Conservation (phyloP, 2,329 filamentous ascomycete species). For the Aspergillus sp. region DNA sequence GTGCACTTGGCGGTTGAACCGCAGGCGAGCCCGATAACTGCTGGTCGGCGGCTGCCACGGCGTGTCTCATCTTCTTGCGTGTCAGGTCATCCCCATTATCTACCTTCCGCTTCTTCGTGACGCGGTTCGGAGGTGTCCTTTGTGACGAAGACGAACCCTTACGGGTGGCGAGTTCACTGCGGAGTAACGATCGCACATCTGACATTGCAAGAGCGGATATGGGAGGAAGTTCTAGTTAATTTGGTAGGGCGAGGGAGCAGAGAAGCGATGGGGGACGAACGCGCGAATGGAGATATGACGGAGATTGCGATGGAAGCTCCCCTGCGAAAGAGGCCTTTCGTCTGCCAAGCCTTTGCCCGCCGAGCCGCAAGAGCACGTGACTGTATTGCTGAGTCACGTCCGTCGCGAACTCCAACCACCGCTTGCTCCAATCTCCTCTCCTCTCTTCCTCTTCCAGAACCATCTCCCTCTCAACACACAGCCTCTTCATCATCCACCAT, state of each 20-base stretch:
- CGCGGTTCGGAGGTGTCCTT: slow-evolving; percentile 30
- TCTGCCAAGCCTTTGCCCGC: slow-evolving; percentile 20
- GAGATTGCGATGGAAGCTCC: slow-evolving; percentile 15
- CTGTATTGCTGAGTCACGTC: slow-evolving; percentile 18
- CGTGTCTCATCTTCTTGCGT: slow-evolving; percentile 45
- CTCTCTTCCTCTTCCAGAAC: slow-evolving; percentile 9
- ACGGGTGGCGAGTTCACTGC: slow-evolving; percentile 72
- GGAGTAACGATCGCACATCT: slow-evolving; percentile 76
- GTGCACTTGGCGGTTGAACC: slow-evolving; percentile 21
- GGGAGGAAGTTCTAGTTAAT: background rate
- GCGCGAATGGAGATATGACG: slow-evolving; percentile 1
- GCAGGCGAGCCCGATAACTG: slow-evolving; percentile 32
- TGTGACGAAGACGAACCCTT: slow-evolving; percentile 62
- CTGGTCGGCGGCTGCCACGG: slow-evolving; percentile 29
- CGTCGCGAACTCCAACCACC: slow-evolving; percentile 4
- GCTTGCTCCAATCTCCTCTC: background rate
- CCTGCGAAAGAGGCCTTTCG: slow-evolving; percentile 12
- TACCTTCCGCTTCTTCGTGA: slow-evolving; percentile 57
- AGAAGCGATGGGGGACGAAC: background rate
- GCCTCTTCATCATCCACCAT: background rate
- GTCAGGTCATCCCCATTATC: slow-evolving; percentile 39
- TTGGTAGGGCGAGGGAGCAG: background rate
- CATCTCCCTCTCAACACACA: slow-evolving; percentile 6
- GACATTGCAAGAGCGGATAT: slow-evolving; percentile 54
- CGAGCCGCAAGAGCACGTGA: slow-evolving; percentile 16